phyloP scores from a whole-genome alignment of 495 filamentous ascomycete species.

The Annulohypoxylon moriforme region DNA sequence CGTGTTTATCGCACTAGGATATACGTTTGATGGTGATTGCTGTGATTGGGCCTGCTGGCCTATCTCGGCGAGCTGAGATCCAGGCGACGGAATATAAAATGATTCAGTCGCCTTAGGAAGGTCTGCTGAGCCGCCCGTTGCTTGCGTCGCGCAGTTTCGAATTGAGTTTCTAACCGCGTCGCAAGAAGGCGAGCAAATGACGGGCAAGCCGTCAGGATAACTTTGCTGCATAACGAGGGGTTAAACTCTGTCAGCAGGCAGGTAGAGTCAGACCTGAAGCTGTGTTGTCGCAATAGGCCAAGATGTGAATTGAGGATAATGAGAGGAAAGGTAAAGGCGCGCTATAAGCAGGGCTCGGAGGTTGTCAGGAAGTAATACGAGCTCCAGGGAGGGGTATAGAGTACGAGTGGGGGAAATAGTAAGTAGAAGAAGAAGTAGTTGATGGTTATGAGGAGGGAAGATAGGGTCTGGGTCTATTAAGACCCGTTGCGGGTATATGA shows the following conservation, averaged over 20 bases:
- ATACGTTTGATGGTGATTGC: constrained; percentile 1
- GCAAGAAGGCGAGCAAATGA: constrained; percentile 17
- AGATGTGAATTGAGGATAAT: neutral
- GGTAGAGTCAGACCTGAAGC: constrained; percentile 10
- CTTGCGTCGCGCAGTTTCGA: constrained; percentile 36
- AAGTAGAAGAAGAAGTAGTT: neutral
- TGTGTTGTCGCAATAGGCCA: neutral
- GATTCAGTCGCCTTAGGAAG: neutral
- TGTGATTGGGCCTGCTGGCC: constrained; percentile 25
- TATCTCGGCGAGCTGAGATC: constrained; percentile 20
- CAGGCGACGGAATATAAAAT: constrained; percentile 30
- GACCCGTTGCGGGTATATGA: neutral
- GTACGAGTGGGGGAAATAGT: neutral
- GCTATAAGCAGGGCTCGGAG: neutral
- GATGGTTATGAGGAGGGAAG: neutral
- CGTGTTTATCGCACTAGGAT: constrained; percentile 22
- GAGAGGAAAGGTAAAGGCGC: neutral
- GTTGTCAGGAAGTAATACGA: constrained; percentile 3
- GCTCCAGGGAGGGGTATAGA: neutral
- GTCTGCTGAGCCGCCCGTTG: constrained; percentile 23
- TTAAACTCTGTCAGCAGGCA: neutral
- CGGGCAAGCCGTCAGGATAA: constrained; percentile 29
- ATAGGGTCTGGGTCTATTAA: neutral
- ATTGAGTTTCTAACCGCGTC: neutral
- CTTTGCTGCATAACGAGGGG: constrained; percentile 31